These are phyloP conservation scores for Eragrostis tef DNA, from an alignment of 202 grass and related monocot species.

Conservation along the genomic window DNA sequence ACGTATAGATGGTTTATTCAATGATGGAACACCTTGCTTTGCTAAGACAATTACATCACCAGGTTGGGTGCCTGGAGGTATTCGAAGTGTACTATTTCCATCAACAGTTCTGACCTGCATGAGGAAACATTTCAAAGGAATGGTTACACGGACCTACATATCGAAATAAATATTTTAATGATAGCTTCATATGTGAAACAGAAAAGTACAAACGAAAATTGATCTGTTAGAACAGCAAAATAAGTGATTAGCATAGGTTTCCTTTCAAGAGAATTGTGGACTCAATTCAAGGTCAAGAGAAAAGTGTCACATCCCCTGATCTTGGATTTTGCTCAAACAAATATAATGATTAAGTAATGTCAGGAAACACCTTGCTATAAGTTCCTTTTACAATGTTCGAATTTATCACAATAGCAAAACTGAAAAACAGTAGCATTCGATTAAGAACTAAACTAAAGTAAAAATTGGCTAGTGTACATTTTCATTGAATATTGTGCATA, in stretches of 20 bases:
- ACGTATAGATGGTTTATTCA: constrained; percentile 89
- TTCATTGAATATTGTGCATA: constrained; percentile 2
- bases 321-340: not conserved
- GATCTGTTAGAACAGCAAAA: constrained; percentile 21
- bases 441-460: not conserved
- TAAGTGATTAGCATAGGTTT: not conserved
- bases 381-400: not conserved
- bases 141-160: constrained; percentile 15
- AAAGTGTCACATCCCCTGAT: not conserved
- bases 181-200: constrained; percentile 41
- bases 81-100: constrained; percentile 77
- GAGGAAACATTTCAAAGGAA: constrained; percentile 45
- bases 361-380: not conserved
- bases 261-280: not conserved
- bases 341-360: not conserved
- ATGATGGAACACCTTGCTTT: constrained; percentile 85
- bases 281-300: not conserved
- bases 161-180: constrained; percentile 16
- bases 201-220: constrained; percentile 29
- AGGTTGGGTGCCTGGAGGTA: constrained; percentile 96
- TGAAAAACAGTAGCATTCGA: not conserved
- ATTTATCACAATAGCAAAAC: not conserved
- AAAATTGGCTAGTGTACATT: not conserved
- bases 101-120: constrained; percentile 86
- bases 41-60: constrained; percentile 83